phyloP scores from a whole-genome alignment of 768 basidiomycete species.

The Ephemerocybe angulata region DNA sequence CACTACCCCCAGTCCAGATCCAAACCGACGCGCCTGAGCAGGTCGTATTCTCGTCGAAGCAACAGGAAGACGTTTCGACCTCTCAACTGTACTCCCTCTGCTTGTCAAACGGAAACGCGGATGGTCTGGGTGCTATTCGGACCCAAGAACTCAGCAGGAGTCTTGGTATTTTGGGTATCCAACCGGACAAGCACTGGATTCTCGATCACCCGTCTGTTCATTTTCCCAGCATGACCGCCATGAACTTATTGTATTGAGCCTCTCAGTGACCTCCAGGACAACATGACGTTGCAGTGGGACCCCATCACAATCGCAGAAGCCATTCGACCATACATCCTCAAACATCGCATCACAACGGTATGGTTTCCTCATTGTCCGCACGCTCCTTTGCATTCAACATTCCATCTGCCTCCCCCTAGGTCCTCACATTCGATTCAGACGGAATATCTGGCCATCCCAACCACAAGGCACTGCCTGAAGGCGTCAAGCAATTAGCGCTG shows the following conservation, averaged over 20 bases:
- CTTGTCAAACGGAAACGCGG: constrained; percentile 75
- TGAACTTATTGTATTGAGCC: constrained; percentile 30
- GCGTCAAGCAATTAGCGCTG: constrained; percentile 44
- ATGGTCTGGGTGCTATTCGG: constrained; percentile 65
- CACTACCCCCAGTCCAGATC: constrained; percentile 12
- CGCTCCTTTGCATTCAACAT: background rate
- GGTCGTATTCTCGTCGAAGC: background rate
- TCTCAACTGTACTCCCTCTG: constrained; percentile 56
- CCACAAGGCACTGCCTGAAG: constrained; percentile 67
- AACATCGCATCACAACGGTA: constrained; percentile 63
- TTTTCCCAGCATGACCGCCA: too few relatives aligned
- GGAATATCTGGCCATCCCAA: constrained; percentile 89
- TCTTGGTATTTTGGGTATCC: constrained; percentile 66
- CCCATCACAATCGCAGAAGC: constrained; percentile 52
- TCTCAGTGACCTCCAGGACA: constrained; percentile 59
- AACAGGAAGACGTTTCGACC: background rate
- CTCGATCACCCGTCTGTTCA: constrained; percentile 70
- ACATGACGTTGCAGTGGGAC: constrained; percentile 67
- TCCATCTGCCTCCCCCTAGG: constrained; percentile 52
- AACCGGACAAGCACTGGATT: constrained; percentile 48
- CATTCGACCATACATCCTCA: constrained; percentile 53
- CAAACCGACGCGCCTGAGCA: constrained; percentile 14
- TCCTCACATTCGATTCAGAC: constrained; percentile 76
- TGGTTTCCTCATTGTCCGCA: constrained; percentile 14
- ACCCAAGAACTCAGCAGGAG: constrained; percentile 57